phyloP scores from a whole-genome alignment of 2,329 filamentous ascomycete genomes.

The Helotiales sp. region DNA sequence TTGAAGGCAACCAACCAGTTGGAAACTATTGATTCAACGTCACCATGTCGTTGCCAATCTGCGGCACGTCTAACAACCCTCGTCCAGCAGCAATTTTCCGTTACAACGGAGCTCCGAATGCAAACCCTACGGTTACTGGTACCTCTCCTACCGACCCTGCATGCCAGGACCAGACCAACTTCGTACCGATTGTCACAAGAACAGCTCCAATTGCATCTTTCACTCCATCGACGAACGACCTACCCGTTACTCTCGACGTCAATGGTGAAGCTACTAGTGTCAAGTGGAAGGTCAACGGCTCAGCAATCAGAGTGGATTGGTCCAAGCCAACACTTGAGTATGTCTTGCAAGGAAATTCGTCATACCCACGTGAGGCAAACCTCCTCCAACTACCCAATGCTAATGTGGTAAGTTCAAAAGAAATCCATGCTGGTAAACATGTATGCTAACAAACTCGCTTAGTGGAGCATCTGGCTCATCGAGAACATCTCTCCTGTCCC shows the following conservation, averaged over 20 bases:
- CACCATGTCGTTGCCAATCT: constrained; percentile 12
- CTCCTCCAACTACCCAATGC: constrained; percentile 26
- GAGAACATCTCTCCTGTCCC: constrained; percentile 4
- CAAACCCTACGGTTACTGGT: constrained; percentile 1
- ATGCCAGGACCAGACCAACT: constrained; percentile 15
- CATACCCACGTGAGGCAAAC: background rate
- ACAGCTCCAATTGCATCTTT: constrained; percentile 7
- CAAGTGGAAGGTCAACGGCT: constrained; percentile 20
- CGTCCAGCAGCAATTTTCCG: constrained; percentile 25
- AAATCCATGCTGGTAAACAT: too few species aligned
- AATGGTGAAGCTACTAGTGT: background rate
- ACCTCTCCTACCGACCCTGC: constrained; percentile 1
- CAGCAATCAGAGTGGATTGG: constrained; percentile 47
- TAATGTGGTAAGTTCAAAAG: background rate
- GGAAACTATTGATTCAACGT: constrained; percentile 55
- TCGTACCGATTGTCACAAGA: constrained; percentile 17
- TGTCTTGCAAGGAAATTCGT: constrained; percentile 21
- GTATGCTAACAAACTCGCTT: background rate
- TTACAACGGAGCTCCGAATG: constrained; percentile 22
- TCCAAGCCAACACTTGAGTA: constrained; percentile 48
- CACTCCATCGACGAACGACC: background rate
- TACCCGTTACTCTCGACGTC: background rate
- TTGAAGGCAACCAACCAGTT: constrained; percentile 51
- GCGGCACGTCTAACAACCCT: constrained; percentile 20
- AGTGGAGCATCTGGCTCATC: constrained; percentile 10